A percentile compares a stretch with the other conserved stretches of the same genome.
phyloP scores from a whole-genome alignment of 495 filamentous ascomycete genomes.

The Tuber aestivum region DNA sequence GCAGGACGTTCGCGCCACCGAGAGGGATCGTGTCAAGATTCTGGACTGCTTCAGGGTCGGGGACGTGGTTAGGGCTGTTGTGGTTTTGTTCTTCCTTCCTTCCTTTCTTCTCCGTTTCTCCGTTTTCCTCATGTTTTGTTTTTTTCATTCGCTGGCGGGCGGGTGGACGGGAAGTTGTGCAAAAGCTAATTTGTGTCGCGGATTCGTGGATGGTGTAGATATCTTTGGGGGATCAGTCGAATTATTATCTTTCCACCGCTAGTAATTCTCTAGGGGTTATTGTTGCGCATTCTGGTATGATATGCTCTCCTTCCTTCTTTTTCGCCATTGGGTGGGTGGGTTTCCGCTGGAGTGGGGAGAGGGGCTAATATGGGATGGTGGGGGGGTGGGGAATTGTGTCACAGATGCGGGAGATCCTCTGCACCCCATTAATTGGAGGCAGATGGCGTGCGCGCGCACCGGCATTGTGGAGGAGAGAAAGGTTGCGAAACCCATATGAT shows the following conservation, averaged over 20 bases:
- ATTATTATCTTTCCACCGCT: constrained; percentile 86
- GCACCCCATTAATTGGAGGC: constrained; percentile 89
- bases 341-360: too few species aligned
- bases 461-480: constrained; percentile 75
- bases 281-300: constrained; percentile 66
- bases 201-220: constrained; percentile 56
- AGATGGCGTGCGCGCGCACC: constrained; percentile 79
- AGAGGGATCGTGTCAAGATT: constrained; percentile 89
- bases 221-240: constrained; percentile 84
- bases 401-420: constrained; percentile 75
- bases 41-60: constrained; percentile 87
- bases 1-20: constrained; percentile 88
- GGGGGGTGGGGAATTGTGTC: not conserved
- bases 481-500: constrained; percentile 85
- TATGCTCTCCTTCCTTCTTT: not conserved
- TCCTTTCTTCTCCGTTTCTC: constrained; percentile 1
- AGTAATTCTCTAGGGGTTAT: constrained; percentile 88
- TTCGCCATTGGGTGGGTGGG: not conserved
- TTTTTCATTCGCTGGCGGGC: not conserved
- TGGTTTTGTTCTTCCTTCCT: constrained; percentile 48
- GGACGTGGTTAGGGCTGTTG: constrained; percentile 82
- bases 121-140: too few species aligned
- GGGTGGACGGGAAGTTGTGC: not conserved
- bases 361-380: not conserved
- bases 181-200: not conserved